Percentiles rank a stretch among this genome's conserved stretches.
Conservation (phyloP, 2,329 filamentous ascomycete genomes). For the Pseudogymnoascus sp. region DNA sequence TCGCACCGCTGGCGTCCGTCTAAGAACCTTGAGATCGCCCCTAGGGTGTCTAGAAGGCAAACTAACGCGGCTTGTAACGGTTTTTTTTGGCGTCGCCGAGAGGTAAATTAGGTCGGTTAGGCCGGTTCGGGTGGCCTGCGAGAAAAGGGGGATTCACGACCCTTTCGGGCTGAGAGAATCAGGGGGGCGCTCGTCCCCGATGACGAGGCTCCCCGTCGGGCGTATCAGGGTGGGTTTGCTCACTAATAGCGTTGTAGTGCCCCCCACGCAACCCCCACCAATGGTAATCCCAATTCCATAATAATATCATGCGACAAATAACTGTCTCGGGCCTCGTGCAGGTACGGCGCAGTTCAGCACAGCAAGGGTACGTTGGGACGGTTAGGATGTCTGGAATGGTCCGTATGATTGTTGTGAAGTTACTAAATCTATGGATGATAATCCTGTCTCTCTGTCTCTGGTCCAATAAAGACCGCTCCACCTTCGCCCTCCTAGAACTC, state of each 20-base stretch:
- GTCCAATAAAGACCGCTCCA: not conserved
- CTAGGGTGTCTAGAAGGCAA: not conserved
- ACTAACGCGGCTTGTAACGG: not conserved
- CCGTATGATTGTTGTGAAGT: not conserved
- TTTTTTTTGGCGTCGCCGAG: not conserved
- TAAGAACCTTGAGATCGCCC: not conserved
- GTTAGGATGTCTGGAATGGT: not conserved
- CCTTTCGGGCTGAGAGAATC: not conserved
- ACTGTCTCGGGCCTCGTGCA: slow-evolving; percentile 8
- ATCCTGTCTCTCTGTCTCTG: not conserved
- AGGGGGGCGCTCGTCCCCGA: not conserved
- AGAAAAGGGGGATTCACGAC: not conserved
- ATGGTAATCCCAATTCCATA: slow-evolving; percentile 6
- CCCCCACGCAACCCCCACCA: slow-evolving; percentile 3
- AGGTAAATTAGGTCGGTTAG: not conserved
- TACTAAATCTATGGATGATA: slow-evolving; percentile 9
- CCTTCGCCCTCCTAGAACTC: not conserved
- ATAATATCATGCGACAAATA: slow-evolving; percentile 9
- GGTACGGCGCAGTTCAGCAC: slow-evolving; percentile 5
- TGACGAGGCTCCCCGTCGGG: not conserved
- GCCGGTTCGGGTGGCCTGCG: not conserved
- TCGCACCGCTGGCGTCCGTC: not conserved
- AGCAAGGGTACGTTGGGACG: not conserved
- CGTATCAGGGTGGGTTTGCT: slow-evolving; percentile 1
- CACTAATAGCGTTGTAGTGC: slow-evolving; percentile 9